Evolutionary conservation across 2,329 filamentous ascomycete genomes (phyloP), one percentile per base, ranked within the genome.

Genomic region (Xylariaceae sp.): DNA sequence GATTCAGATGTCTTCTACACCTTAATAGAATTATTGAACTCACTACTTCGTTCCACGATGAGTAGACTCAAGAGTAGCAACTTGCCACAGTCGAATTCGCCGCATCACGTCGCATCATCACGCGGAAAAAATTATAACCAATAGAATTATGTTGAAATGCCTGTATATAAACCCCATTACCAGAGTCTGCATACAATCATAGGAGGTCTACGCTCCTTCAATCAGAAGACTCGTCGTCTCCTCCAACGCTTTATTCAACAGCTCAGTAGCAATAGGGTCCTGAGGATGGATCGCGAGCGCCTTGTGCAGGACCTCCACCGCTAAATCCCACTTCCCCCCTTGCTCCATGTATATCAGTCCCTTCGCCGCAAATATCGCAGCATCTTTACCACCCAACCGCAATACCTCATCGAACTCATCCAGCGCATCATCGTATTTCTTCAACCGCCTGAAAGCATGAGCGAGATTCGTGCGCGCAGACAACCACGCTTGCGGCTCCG

Each of bases 401-500:
- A 96, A 77, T 30, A 95, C 94, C 62, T 91, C 86, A 56, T 96
- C 88, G 61, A 96, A 97, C 63, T 92, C 82, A 1, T 75, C 77
- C 11, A 97, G 76, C 0, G 92, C 87, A 46, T 87, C 82, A 30
- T 85, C 77, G 57, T 85, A 83, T 49, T 82, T 76, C 1, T 84
- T 79, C 48, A 87, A 71, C 15, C 90, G 84, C 46, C 94, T 83
- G 55, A 90, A 86, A 0, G 92, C 87, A 65, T 99, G 94, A 1
- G 85, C 95, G 14, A 99, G 78, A 61, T 99, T 99, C 4, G 89
- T 89, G 36, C 90, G 82, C 0, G 88, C 91, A 2, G 89, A 82
- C 2, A 96, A 74, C 85, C 89, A 95, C 1, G 92, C 88, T 42
- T 83, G 80, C 0, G 89, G 83, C 54, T 95, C 89, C 48, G 89